Evolutionary conservation across 75 land plant genomes (phyloP), one percentile per base, ranked within the genome.

Genomic region (Pinus tabuliformis): DNA sequence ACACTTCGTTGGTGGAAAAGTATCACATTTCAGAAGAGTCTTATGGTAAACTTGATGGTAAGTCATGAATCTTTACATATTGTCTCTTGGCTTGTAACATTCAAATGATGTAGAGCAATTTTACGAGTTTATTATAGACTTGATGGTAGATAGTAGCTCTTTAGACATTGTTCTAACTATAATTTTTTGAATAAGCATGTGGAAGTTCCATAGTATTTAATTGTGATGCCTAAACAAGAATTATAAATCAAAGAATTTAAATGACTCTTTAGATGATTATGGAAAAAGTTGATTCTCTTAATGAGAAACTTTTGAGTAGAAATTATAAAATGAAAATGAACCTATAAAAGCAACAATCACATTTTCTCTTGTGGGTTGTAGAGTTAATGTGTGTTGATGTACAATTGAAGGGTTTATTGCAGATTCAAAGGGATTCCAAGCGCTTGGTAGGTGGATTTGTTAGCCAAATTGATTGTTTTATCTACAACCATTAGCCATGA

Each of bases 1-100:
- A 97, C 73, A 95, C 93, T 42, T 95, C 99, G 22, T 74, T 88
- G n/a, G 99, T 97, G 45, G 98, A 97, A 75, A 97, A 97, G 76
- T 97, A 89, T 73, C 75, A 78, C 28, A 95, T 97, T 57, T 91
- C 98, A 54, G 99, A 97, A 49, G 99, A 97, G 60, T 88, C 87
- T 20, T 97, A 95, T 72, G 75, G 81, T 37, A 95, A 97, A 77
- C 93, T 81, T 59, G 93, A 77, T 84, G 84, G 97, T 87, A 89
- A 62, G 57, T 68, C 22, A 22, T 17, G 68, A 16, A 17, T 64
- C 36, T 33, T 64, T 64, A 36, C 39, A 33, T 63, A 36, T 64
- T 64, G 42, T 33, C 16, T 17, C 1, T 64, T 5, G 16, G 39
- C 39, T 16, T 36, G 9, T 64, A 33, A 64, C 68, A 30, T 64